Percentiles rank a stretch among this genome's conserved stretches.
These are phyloP conservation scores for Metarhizium rileyi DNA, from an alignment of 2,329 filamentous ascomycete genomes.

Conservation along the genomic window DNA sequence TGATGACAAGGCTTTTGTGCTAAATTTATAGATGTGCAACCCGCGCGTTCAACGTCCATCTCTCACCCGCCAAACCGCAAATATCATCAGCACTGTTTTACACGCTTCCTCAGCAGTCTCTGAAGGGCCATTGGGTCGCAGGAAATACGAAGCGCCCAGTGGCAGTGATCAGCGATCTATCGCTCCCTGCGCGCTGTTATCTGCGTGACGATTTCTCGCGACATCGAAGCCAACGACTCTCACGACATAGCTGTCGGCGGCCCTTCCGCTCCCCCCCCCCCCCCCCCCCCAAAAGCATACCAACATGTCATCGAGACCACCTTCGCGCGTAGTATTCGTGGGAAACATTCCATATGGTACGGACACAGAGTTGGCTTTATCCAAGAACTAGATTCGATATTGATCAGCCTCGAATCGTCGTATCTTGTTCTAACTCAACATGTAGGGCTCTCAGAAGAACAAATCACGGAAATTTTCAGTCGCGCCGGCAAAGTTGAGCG, in stretches of 20 bases:
- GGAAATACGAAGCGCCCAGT: background rate
- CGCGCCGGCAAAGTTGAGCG: conserved; percentile 83
- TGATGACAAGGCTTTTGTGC: background rate
- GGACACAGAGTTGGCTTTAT: conserved; percentile 5
- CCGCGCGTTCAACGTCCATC: background rate
- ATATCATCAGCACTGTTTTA: background rate
- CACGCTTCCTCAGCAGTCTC: background rate
- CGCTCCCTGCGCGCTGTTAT: background rate
- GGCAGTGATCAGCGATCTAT: background rate
- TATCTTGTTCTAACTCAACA: conserved; percentile 11
- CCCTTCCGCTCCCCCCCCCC: background rate
- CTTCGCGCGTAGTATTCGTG: conserved; percentile 72
- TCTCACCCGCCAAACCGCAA: background rate
- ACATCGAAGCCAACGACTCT: background rate
- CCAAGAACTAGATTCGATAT: background rate
- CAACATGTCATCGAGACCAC: conserved; percentile 61
- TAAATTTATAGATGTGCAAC: background rate
- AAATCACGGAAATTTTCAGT: conserved; percentile 89
- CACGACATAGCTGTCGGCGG: background rate
- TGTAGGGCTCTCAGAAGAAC: conserved; percentile 88
- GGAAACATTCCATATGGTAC: conserved; percentile 77
- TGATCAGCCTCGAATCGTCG: background rate
- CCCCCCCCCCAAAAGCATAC: background rate
- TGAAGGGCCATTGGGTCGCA: background rate
- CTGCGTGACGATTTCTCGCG: background rate